These are phyloP conservation scores for Spathaspora hagerdaliae DNA, from an alignment of 805 yeast species.

Conservation along the genomic window DNA sequence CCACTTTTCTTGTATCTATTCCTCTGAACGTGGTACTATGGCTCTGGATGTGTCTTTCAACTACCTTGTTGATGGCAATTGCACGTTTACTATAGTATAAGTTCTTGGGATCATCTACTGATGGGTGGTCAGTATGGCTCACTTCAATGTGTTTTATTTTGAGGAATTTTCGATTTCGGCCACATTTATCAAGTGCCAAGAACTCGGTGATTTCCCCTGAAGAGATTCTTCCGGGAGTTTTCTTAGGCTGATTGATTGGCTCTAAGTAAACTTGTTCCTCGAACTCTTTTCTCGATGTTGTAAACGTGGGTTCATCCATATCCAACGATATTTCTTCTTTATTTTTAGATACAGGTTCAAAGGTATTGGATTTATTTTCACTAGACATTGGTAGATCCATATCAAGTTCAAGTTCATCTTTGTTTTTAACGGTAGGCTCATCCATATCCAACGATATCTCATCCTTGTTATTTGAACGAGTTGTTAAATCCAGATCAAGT, in stretches of 20 bases:
- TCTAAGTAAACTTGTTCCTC: not conserved
- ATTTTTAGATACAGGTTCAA: slow-evolving; percentile 1
- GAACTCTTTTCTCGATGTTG: not conserved
- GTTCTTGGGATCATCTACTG: slow-evolving; percentile 4
- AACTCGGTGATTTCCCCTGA: slow-evolving; percentile 41
- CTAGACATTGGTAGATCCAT: slow-evolving; percentile 7
- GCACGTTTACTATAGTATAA: slow-evolving; percentile 29
- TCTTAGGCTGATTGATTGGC: not conserved
- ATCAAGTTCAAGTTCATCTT: slow-evolving; percentile 17
- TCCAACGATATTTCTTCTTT: slow-evolving; percentile 14
- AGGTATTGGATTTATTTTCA: not conserved
- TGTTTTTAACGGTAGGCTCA: slow-evolving; percentile 6
- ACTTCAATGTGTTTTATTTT: slow-evolving; percentile 46
- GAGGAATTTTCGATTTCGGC: slow-evolving; percentile 53
- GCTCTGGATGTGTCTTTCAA: slow-evolving; percentile 20
- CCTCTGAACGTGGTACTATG: slow-evolving; percentile 10
- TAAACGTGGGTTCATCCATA: slow-evolving; percentile 9
- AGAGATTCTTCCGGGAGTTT: not conserved
- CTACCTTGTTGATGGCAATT: slow-evolving; percentile 31
- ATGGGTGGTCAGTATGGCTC: slow-evolving; percentile 11
- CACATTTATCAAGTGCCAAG: slow-evolving; percentile 81
- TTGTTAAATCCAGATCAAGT: not conserved
- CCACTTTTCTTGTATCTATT: slow-evolving; percentile 11
- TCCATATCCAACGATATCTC: slow-evolving; percentile 21
- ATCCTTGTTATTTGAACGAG: slow-evolving; percentile 6